Conservation (phyloP, 1,284 basidiomycete genomes). For the Malassezia brasiliensis region DNA sequence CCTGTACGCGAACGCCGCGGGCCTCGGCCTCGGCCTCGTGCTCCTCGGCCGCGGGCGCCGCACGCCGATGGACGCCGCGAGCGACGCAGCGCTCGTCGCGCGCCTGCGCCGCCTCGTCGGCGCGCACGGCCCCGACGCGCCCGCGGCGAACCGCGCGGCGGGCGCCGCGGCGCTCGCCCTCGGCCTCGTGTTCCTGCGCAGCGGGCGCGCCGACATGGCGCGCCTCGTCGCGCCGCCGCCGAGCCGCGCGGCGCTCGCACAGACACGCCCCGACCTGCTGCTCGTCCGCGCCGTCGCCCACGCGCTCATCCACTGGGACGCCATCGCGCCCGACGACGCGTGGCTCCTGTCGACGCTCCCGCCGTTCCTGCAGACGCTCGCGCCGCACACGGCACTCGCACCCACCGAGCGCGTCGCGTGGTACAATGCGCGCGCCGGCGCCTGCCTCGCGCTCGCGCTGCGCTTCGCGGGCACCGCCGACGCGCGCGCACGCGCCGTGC, state of each 20-base stretch:
- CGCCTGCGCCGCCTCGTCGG: constrained; percentile 25
- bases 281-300: constrained; percentile 69
- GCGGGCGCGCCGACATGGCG: constrained; percentile 70
- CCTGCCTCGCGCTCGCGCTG: constrained; percentile 79
- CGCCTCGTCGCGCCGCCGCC: constrained; percentile 73
- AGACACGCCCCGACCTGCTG: constrained; percentile 76
- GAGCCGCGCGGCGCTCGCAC: constrained; percentile 66
- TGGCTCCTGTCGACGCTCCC: constrained; percentile 56
- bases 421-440: constrained; percentile 56
- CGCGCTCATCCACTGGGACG: constrained; percentile 77
- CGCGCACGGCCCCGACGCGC: constrained; percentile 8
- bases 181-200: constrained; percentile 82
- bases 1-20: constrained; percentile 79
- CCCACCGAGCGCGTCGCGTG: constrained; percentile 31
- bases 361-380: not conserved
- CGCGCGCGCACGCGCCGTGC: constrained; percentile 64
- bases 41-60: constrained; percentile 65
- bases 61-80: constrained; percentile 27
- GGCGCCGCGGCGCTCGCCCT: constrained; percentile 77
- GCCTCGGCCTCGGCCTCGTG: constrained; percentile 84
- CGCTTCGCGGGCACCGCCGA: constrained; percentile 68
- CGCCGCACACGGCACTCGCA: constrained; percentile 54
- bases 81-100: constrained; percentile 30
- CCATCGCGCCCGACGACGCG: constrained; percentile 60
- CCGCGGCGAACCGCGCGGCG: constrained; percentile 50